Percentiles rank a stretch among this genome's conserved stretches.
Conservation (phyloP, 2,329 filamentous ascomycete species). For the Cytospora piceicola region DNA sequence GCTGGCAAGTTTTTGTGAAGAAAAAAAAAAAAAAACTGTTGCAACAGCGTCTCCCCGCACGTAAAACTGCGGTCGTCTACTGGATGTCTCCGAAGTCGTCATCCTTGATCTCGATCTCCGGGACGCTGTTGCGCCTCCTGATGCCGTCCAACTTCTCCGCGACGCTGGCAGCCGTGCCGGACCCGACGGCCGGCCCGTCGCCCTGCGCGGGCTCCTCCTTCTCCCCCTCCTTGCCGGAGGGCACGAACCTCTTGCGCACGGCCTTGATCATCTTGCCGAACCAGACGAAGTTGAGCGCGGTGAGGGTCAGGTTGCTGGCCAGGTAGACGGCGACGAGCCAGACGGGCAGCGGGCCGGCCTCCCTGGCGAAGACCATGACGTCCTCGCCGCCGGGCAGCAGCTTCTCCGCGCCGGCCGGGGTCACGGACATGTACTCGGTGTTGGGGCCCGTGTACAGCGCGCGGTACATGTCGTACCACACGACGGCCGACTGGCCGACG, state of each 20-base stretch:
- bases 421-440: slow-evolving; percentile 38
- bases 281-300: slow-evolving; percentile 81
- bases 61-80: slow-evolving; percentile 17
- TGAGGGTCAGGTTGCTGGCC: slow-evolving; percentile 71
- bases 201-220: slow-evolving; percentile 34
- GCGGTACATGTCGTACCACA: slow-evolving; percentile 71
- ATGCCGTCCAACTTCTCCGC: slow-evolving; percentile 31
- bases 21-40: no score
- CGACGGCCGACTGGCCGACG: slow-evolving; percentile 69
- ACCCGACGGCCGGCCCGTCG: slow-evolving; percentile 31
- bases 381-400: slow-evolving; percentile 37
- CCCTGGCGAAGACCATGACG: slow-evolving; percentile 55
- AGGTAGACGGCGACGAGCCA: slow-evolving; percentile 75
- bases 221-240: slow-evolving; percentile 44
- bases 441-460: slow-evolving; percentile 53
- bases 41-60: background rate
- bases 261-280: slow-evolving; percentile 85
- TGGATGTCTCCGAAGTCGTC: slow-evolving; percentile 34
- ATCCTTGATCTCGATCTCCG: slow-evolving; percentile 27
- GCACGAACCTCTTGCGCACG: slow-evolving; percentile 73
- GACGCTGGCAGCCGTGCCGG: slow-evolving; percentile 20
- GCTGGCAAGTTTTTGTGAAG: background rate
- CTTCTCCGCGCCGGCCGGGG: slow-evolving; percentile 41
- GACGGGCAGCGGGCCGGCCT: slow-evolving; percentile 59
- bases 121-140: slow-evolving; percentile 31